Conservation (phyloP, 108 stramenopile species). For the Pelagomonas calceolata region DNA sequence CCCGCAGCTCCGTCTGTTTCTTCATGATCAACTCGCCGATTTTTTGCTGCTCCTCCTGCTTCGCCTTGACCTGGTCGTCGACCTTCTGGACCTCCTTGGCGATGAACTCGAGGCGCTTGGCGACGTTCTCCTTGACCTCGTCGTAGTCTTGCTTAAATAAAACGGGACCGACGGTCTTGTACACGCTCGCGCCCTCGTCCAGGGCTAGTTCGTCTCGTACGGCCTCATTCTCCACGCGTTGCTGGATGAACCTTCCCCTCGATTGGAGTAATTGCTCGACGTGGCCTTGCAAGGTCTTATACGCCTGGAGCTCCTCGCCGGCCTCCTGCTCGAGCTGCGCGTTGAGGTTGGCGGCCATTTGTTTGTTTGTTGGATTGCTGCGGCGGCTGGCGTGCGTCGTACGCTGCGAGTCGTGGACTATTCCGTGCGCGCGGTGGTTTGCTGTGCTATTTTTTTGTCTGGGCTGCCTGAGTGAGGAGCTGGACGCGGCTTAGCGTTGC, state of each 20-base stretch:
- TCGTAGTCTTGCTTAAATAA: slow-evolving; percentile 71
- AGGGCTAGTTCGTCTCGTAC: slow-evolving; percentile 43
- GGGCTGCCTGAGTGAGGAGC: no score
- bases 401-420: no score
- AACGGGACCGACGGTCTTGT: slow-evolving; percentile 81
- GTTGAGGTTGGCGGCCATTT: no score
- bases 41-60: neutral
- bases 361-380: no score
- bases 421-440: no score
- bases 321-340: no score
- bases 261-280: neutral
- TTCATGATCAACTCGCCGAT: neutral
- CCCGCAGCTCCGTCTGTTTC: neutral
- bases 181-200: slow-evolving; percentile 29
- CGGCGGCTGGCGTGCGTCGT: no score
- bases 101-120: slow-evolving; percentile 75
- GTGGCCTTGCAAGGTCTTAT: neutral
- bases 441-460: no score
- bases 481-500: no score
- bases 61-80: neutral
- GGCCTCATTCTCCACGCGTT: slow-evolving; percentile 79
- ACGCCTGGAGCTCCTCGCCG: neutral
- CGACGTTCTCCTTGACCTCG: slow-evolving; percentile 73
- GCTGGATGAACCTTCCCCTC: slow-evolving; percentile 36
- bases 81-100: slow-evolving; percentile 30